Base-by-base conservation (phyloP, 2,329 filamentous ascomycete genomes). In the Mollisia scopiformis region DNA sequence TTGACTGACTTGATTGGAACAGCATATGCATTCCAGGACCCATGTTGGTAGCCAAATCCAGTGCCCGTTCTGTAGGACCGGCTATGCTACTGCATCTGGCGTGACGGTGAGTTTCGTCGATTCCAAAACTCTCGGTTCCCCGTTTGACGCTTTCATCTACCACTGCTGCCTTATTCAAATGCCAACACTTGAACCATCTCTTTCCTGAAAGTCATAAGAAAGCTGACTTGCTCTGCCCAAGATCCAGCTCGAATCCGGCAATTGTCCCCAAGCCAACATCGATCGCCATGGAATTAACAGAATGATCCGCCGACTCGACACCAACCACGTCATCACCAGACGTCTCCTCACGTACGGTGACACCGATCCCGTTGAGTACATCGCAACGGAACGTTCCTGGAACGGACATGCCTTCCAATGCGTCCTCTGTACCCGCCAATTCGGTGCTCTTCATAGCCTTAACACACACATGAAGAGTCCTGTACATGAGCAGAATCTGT, bases 221-320 rank as follows among this genome's bases (percentile, higher is more conserved):
- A n/a, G n/a, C 25, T 33, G 13, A 55, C 53, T 13, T 3, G 10
- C 13, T 19, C 8, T 31, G 51, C 5, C 25, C 30, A n/a, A 55
- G 51, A 89, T 89, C 0, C 87, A 89, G 64, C 73, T 67, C 0
- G 81, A 81, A n/a, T 72, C 76, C 0, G 89, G 86, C 55, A 77
- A 78, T 0, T 71, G 71, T 0, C 81, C 82, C 0, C 25, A 39
- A 2, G 73, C 69, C 0, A 57, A 65, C 2, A 46, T 87, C 1
- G 79, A 82, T 67, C 80, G 82, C 10, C 78, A 84, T 10, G 71
- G 64, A 2, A 75, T 88, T 3, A 81, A 81, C 69, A 62, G 69
- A 0, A 69, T 77, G 11, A 72, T 88, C 7, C 77, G 78, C 2
- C 60, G 68, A 14, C 74, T 76, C 1, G 85, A 88, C 59, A 76